Evolutionary conservation across 2,329 filamentous ascomycete genomes (phyloP).

Genomic region (Capronia americana): DNA sequence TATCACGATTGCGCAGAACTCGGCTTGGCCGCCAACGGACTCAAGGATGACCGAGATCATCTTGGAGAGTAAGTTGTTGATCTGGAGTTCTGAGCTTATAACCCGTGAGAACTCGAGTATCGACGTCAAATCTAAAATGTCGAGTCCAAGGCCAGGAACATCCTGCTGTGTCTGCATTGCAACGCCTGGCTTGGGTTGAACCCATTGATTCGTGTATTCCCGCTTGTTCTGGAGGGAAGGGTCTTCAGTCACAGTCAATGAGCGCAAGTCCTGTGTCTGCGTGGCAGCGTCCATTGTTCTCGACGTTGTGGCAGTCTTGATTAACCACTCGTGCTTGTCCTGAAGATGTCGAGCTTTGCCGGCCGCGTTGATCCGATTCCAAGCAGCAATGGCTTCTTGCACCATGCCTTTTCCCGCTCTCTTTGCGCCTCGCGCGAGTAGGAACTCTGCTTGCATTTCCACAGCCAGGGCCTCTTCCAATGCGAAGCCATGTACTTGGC

Average conservation of each 20-base stretch:
- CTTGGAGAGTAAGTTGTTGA: constrained; percentile 67
- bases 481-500: constrained; percentile 62
- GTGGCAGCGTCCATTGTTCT: constrained; percentile 61
- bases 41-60: constrained; percentile 70
- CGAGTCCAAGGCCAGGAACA: constrained; percentile 50
- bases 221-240: constrained; percentile 45
- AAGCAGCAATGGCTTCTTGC: constrained; percentile 64
- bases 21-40: constrained; percentile 63
- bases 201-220: constrained; percentile 39
- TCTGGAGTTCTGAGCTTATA: constrained; percentile 68
- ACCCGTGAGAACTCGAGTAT: constrained; percentile 70
- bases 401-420: constrained; percentile 64
- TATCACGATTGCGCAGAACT: constrained; percentile 66
- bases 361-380: constrained; percentile 62
- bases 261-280: constrained; percentile 58
- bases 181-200: constrained; percentile 34
- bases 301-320: constrained; percentile 60
- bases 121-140: constrained; percentile 68
- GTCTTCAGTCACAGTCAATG: constrained; percentile 36
- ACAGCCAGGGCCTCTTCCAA: constrained; percentile 66
- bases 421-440: constrained; percentile 63
- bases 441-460: constrained; percentile 67
- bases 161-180: constrained; percentile 32
- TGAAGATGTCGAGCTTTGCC: constrained; percentile 65
- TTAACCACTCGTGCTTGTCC: constrained; percentile 66